Conservation (phyloP, 2,329 filamentous ascomycete species). For the Curvularia sp. region DNA sequence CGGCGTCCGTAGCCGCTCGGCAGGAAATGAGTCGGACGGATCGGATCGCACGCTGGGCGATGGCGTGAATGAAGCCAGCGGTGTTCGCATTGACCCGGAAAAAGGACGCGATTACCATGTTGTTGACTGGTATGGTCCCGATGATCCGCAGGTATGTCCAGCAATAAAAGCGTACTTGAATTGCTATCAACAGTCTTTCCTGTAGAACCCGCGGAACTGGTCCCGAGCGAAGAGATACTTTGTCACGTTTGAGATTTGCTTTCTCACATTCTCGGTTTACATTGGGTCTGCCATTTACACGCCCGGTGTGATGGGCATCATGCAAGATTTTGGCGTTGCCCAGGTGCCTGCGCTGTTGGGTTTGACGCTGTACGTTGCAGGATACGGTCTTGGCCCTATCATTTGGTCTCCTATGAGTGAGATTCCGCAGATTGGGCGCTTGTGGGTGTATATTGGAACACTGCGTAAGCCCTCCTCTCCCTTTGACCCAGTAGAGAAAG, state of each 20-base stretch:
- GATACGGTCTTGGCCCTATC: constrained; percentile 46
- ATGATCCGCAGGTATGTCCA: constrained; percentile 52
- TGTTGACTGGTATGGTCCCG: constrained; percentile 60
- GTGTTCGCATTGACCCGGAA: constrained; percentile 58
- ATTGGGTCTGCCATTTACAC: constrained; percentile 62
- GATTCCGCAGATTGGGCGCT: constrained; percentile 57
- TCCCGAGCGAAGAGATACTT: constrained; percentile 53
- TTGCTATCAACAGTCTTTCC: background rate
- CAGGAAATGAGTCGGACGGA: constrained; percentile 19
- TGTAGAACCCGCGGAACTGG: constrained; percentile 59
- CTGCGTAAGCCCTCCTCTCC: constrained; percentile 17
- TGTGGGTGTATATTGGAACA: constrained; percentile 41
- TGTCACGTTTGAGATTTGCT: constrained; percentile 57
- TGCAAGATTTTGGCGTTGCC: constrained; percentile 60
- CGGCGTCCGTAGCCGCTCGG: constrained; percentile 19
- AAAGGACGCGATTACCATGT: constrained; percentile 61
- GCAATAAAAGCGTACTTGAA: background rate
- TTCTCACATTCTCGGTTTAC: constrained; percentile 62
- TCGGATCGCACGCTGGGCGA: constrained; percentile 26
- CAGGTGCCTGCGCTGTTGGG: constrained; percentile 57
- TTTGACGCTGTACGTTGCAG: constrained; percentile 47
- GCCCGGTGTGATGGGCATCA: constrained; percentile 55
- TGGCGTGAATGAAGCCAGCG: constrained; percentile 47
- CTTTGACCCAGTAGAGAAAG: no score
- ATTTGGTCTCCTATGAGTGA: constrained; percentile 57